These are phyloP conservation scores for Penicillium capsulatum DNA, from an alignment of 2,329 filamentous ascomycete species.

Conservation along the genomic window DNA sequence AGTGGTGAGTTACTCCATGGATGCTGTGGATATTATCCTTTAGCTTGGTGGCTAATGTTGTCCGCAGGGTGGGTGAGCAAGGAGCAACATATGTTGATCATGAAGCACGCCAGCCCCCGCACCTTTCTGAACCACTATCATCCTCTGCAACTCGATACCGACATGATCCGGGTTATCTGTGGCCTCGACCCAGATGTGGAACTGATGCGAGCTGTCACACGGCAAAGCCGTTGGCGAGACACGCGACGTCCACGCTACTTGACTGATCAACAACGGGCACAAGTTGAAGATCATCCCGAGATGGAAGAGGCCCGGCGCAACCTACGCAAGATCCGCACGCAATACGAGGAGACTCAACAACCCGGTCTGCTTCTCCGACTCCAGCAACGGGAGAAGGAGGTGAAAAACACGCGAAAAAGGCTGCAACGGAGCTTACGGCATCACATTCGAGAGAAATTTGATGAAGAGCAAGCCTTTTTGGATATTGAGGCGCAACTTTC, in stretches of 20 bases:
- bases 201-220: constrained; percentile 13
- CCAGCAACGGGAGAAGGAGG: too few relatives aligned
- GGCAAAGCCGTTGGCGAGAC: constrained; percentile 20
- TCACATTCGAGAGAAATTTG: too few relatives aligned
- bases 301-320: too few relatives aligned
- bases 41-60: not conserved
- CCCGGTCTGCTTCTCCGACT: too few relatives aligned
- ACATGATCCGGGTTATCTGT: constrained; percentile 14
- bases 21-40: constrained; percentile 2
- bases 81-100: constrained; percentile 21
- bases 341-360: too few relatives aligned
- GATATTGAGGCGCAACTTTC: too few relatives aligned
- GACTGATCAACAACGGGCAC: constrained; percentile 7
- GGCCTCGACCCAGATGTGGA: constrained; percentile 17
- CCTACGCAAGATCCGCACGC: too few relatives aligned
- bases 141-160: too few relatives aligned
- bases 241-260: constrained; percentile 15
- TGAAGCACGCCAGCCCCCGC: constrained; percentile 17
- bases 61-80: constrained; percentile 21
- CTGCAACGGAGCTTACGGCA: too few relatives aligned
- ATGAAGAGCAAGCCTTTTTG: too few relatives aligned
- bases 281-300: too few relatives aligned
- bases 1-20: constrained; percentile 14
- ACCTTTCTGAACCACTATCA: constrained; percentile 26
- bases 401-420: too few relatives aligned